Percentiles rank a stretch among this genome's conserved stretches.
These are phyloP conservation scores for Lipomyces starkeyi DNA, from an alignment of 805 yeast genomes.

Conservation along the genomic window DNA sequence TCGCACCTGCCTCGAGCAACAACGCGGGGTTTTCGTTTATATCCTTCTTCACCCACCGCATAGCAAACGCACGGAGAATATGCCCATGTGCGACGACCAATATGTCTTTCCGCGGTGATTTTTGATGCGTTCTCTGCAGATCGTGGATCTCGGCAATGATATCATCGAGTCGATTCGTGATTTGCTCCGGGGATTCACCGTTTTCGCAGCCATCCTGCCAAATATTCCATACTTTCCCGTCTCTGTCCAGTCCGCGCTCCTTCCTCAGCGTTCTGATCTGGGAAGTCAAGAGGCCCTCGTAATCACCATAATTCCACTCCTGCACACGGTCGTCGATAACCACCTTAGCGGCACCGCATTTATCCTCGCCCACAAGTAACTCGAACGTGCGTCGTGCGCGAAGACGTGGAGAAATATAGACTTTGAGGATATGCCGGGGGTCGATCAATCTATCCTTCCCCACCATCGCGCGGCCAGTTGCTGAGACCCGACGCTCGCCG, in stretches of 20 bases:
- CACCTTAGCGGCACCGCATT: conserved; percentile 46
- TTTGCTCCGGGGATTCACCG: conserved; percentile 75
- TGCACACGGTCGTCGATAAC: conserved; percentile 64
- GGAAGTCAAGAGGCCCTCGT: conserved; percentile 79
- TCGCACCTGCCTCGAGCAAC: conserved; percentile 92
- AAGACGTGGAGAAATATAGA: conserved; percentile 79
- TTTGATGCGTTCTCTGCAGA: conserved; percentile 63
- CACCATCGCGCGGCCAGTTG: conserved; percentile 74
- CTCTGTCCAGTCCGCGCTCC: conserved; percentile 59
- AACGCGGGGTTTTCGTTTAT: conserved; percentile 73
- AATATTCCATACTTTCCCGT: conserved; percentile 67
- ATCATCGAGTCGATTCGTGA: conserved; percentile 73
- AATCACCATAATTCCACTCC: conserved; percentile 97
- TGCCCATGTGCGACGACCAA: conserved; percentile 93
- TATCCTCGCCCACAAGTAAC: conserved; percentile 50
- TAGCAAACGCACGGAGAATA: conserved; percentile 84
- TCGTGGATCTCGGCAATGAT: conserved; percentile 68
- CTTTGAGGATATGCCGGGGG: conserved; percentile 64
- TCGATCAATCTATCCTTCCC: conserved; percentile 65
- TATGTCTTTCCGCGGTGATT: conserved; percentile 47
- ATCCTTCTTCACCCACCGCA: conserved; percentile 78
- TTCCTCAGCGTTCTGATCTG: conserved; percentile 69
- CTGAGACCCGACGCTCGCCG: conserved; percentile 77
- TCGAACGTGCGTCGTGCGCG: conserved; percentile 80
- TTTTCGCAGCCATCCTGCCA: conserved; percentile 94